Percentiles rank a stretch among this genome's conserved stretches.
These are phyloP conservation scores for Aaosphaeria pasadenensis DNA, from an alignment of 2,329 filamentous ascomycete genomes.

Conservation along the genomic window DNA sequence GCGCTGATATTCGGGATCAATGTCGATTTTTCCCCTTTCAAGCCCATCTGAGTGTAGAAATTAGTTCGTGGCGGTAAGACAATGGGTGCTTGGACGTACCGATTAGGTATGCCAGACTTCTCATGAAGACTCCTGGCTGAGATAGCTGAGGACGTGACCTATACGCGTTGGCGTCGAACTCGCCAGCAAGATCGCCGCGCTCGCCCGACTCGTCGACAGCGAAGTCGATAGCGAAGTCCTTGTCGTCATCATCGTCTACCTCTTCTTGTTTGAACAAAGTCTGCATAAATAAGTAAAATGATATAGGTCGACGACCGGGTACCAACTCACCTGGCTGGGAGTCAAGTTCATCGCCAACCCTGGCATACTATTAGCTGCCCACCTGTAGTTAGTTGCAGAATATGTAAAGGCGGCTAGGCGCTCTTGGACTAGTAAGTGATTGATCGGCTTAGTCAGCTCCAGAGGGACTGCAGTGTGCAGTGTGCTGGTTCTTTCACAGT, in stretches of 20 bases:
- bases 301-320: too few species aligned
- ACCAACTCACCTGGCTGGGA: too few species aligned
- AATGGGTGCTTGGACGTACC: slow-evolving; percentile 12
- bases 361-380: too few species aligned
- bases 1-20: slow-evolving; percentile 48
- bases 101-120: slow-evolving; percentile 19
- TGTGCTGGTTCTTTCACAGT: too few species aligned
- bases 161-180: slow-evolving; percentile 10
- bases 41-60: slow-evolving; percentile 13
- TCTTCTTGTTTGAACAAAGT: neutral
- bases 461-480: too few species aligned
- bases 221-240: slow-evolving; percentile 2
- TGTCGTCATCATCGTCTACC: neutral
- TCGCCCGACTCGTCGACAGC: slow-evolving; percentile 2
- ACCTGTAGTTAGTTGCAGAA: too few species aligned
- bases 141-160: slow-evolving; percentile 21
- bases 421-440: too few species aligned
- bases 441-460: too few species aligned
- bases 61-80: slow-evolving; percentile 1
- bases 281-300: neutral
- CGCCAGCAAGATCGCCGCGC: neutral
- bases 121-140: slow-evolving; percentile 13
- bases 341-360: too few species aligned
- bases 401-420: too few species aligned
- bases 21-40: slow-evolving; percentile 27